Evolutionary conservation across 2,329 filamentous ascomycete genomes (phyloP).

Genomic region (Xylariales sp.): DNA sequence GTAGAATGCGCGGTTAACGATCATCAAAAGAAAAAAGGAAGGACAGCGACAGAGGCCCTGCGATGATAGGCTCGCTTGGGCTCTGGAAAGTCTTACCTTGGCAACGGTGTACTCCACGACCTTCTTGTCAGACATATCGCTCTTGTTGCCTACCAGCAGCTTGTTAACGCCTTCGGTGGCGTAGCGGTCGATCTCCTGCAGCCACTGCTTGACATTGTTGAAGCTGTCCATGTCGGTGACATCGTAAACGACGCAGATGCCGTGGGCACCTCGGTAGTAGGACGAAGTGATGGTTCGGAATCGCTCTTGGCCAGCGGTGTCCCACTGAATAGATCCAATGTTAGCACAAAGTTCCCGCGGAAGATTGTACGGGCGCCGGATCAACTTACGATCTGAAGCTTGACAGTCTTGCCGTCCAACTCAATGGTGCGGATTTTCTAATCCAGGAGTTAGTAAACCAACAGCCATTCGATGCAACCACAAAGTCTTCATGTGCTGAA

Average conservation of each 20-base stretch:
- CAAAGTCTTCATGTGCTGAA: too few relatives aligned
- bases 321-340: constrained; percentile 66
- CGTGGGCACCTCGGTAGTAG: constrained; percentile 98
- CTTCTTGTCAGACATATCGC: constrained; percentile 99
- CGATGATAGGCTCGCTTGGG: constrained; percentile 6
- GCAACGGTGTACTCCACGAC: constrained; percentile 99
- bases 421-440: constrained; percentile 99
- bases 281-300: constrained; percentile 99
- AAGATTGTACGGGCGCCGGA: too few relatives aligned
- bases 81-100: constrained; percentile 58
- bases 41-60: too few relatives aligned
- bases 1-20: constrained; percentile 15
- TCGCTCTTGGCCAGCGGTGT: constrained; percentile 97
- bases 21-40: too few relatives aligned
- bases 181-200: constrained; percentile 99
- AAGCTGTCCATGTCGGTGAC: constrained; percentile 99
- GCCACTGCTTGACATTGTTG: constrained; percentile 99
- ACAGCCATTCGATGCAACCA: neutral
- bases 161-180: constrained; percentile 99
- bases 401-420: constrained; percentile 98
- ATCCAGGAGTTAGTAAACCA: neutral
- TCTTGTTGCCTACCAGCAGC: constrained; percentile 99
- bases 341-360: too few relatives aligned
- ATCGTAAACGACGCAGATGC: constrained; percentile 99
- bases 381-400: constrained; percentile 89